phyloP scores from a whole-genome alignment of 2,329 filamentous ascomycete species.

The Amesomyces nigricolor region DNA sequence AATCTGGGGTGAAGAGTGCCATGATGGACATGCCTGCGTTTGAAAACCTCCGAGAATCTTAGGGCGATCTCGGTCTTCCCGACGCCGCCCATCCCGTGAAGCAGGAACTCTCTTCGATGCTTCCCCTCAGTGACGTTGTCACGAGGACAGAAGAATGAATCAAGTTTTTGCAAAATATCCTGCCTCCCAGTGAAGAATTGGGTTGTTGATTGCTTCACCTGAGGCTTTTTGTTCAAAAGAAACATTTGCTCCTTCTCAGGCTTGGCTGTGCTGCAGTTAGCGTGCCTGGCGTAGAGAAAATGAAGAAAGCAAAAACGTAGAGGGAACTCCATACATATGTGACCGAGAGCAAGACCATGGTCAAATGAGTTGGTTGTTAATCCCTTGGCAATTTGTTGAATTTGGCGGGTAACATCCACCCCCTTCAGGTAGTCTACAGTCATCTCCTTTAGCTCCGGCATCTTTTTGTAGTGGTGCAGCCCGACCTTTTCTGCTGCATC shows the following conservation, averaged over 20 bases:
- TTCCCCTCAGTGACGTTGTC: background rate
- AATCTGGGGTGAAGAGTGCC: background rate
- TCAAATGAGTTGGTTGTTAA: conserved; percentile 9
- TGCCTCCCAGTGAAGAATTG: conserved; percentile 28
- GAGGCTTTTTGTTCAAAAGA: conserved; percentile 5
- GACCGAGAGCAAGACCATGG: conserved; percentile 22
- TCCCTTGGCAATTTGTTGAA: conserved; percentile 24
- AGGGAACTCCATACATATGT: conserved; percentile 19
- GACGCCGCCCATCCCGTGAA: conserved; percentile 29
- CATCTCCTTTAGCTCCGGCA: conserved; percentile 22
- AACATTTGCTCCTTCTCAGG: conserved; percentile 19
- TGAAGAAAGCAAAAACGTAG: too few species aligned
- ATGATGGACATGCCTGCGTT: conserved; percentile 18
- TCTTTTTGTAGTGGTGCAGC: conserved; percentile 27
- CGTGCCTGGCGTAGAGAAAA: too few species aligned
- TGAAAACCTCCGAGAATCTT: conserved; percentile 24
- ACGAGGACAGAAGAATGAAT: conserved; percentile 15
- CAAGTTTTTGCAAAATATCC: conserved; percentile 23
- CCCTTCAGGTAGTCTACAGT: conserved; percentile 26
- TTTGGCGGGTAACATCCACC: conserved; percentile 7
- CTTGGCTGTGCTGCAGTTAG: conserved; percentile 10
- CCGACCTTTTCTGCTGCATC: conserved; percentile 23
- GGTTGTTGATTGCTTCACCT: conserved; percentile 13
- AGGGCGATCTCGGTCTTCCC: conserved; percentile 32
- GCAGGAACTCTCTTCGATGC: conserved; percentile 23